Conservation (phyloP, 148 eudicot genomes). For the Rheum nobile region DNA sequence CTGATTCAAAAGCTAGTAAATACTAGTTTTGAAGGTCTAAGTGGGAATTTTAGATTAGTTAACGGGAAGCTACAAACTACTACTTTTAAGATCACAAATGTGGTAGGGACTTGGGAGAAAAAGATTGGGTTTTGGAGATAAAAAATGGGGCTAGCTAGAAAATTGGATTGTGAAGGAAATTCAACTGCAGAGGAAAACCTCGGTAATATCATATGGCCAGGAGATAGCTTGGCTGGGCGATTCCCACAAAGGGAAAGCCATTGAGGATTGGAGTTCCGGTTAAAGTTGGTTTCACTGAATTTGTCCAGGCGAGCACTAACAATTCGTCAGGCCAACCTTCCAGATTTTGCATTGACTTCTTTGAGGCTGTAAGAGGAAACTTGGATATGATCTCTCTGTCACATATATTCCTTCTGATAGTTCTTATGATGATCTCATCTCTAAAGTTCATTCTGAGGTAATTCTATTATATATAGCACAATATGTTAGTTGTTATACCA, state of each 20-base stretch:
- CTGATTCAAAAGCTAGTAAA: background rate
- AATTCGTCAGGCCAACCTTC: background rate
- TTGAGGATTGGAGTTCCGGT: constrained; percentile 3
- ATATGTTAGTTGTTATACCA: too few species aligned
- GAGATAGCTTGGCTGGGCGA: constrained; percentile 29
- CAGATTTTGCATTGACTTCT: background rate
- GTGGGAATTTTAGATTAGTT: constrained; percentile 8
- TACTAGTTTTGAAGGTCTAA: constrained; percentile 6
- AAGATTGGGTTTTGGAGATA: constrained; percentile 11
- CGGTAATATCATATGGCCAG: constrained; percentile 36
- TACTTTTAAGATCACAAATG: constrained; percentile 8
- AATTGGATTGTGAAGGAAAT: background rate
- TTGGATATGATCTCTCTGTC: background rate
- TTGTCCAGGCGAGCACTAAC: background rate
- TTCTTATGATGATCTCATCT: background rate
- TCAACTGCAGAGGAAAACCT: constrained; percentile 5
- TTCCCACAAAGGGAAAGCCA: constrained; percentile 13
- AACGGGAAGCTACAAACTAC: constrained; percentile 11
- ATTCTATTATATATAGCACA: background rate
- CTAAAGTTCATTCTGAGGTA: background rate
- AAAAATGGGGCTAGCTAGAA: background rate
- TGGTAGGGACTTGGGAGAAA: constrained; percentile 6
- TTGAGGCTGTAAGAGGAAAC: background rate
- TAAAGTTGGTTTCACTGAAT: constrained; percentile 9
- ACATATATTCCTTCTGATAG: background rate